Conservation (phyloP, 2,329 filamentous ascomycete species). For the Teratosphaeriaceae sp. region DNA sequence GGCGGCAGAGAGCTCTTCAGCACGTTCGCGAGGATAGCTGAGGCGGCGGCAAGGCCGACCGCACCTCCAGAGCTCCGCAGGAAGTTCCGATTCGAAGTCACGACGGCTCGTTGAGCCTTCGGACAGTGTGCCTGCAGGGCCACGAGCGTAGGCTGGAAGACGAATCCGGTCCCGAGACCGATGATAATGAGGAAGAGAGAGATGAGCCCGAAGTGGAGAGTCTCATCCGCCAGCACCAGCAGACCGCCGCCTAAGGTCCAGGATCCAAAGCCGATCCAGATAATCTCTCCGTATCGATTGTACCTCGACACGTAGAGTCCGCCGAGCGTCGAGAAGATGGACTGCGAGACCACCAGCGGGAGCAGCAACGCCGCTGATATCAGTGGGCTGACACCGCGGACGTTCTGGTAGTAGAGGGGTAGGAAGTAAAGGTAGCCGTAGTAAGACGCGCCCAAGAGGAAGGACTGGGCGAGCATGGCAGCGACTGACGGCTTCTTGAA, state of each 20-base stretch:
- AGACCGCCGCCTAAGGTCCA: slow-evolving; percentile 51
- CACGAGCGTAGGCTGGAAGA: slow-evolving; percentile 49
- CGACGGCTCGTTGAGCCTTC: slow-evolving; percentile 53
- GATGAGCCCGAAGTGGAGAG: slow-evolving; percentile 43
- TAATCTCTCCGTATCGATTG: slow-evolving; percentile 54
- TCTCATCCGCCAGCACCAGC: slow-evolving; percentile 42
- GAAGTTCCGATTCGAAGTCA: slow-evolving; percentile 58
- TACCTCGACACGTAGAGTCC: slow-evolving; percentile 53
- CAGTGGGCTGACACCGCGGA: slow-evolving; percentile 38
- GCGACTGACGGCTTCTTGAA: slow-evolving; percentile 49
- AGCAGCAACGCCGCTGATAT: slow-evolving; percentile 47
- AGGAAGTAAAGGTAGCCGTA: slow-evolving; percentile 56
- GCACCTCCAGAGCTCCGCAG: slow-evolving; percentile 54
- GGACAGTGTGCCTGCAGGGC: slow-evolving; percentile 45
- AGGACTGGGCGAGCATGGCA: slow-evolving; percentile 51
- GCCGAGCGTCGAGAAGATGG: slow-evolving; percentile 40
- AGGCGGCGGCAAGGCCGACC: slow-evolving; percentile 51
- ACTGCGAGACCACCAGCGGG: slow-evolving; percentile 45
- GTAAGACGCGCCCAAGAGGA: slow-evolving; percentile 55
- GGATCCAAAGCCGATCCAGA: slow-evolving; percentile 44
- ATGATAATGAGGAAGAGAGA: slow-evolving; percentile 45
- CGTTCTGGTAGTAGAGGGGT: slow-evolving; percentile 57
- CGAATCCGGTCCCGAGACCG: slow-evolving; percentile 48
- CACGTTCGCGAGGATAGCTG: slow-evolving; percentile 40
- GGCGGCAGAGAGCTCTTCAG: slow-evolving; percentile 32